Base-by-base conservation (phyloP, 805 yeast genomes). In the Yarrowia alimentaria region DNA sequence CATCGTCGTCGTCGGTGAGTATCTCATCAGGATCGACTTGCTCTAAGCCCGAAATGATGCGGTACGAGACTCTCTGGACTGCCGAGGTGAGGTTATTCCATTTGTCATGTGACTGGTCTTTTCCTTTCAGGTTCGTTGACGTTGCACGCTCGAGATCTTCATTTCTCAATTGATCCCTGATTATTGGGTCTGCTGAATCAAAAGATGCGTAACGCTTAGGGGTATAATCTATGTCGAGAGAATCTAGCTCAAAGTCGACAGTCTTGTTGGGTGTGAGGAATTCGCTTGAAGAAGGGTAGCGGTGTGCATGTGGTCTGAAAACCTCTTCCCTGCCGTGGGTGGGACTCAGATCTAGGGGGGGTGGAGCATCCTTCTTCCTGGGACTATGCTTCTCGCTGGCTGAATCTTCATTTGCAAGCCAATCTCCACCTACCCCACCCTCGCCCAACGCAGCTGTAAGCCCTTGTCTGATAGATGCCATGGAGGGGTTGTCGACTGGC, bases 361-460 rank as follows among this genome's bases (percentile, higher is more conserved):
- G n/a, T n/a, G n/a, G n/a, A n/a, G n/a, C n/a, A n/a, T n/a, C n/a
- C n/a, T n/a, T n/a, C n/a, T 28, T 26, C 26, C 14, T 40, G 2
- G 32, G 33, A 8, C 43, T 24, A 11, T 12, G 21, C n/a, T 28
- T 40, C 11, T 40, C 47, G 14, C n/a, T n/a, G n/a, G 13, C 47
- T 40, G 24, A 3, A 8, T 13, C 19, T 40, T 40, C 43, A 12
- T 9, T 37, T 11, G 43, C 17, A 17, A 40, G 47, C 47, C 47
- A 40, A n/a, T 40, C 47, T n/a, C 47, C 47, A 18, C 33, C 47
- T 13, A 33, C 25, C 11, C 47, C 47, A 5, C 47, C 33, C 25
- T 26, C 47, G 12, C 47, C 47, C 5, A 40, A 13, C 5, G 47
- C 47, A 6, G 47, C 28, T 8, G 47, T 14, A 2, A 40, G 33